A percentile compares a stretch with the other conserved stretches of the same genome.
Evolutionary conservation across 495 filamentous ascomycete genomes (phyloP).

Genomic region (Umbilicaria muhlenbergii): DNA sequence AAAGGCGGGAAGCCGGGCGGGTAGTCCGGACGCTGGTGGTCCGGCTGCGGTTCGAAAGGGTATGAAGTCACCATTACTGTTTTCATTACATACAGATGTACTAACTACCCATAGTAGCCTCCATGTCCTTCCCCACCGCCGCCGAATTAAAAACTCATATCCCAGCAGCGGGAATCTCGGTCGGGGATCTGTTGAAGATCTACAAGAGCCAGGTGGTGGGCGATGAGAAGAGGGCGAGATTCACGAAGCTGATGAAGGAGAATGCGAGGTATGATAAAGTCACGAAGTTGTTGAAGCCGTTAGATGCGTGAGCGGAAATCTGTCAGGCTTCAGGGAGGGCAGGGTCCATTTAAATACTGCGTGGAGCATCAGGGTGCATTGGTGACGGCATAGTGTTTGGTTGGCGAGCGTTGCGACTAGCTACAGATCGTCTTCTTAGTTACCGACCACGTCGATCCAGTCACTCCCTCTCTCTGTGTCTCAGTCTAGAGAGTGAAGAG

Average conservation of each 20-base stretch:
- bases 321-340: too few relatives aligned
- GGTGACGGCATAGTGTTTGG: too few relatives aligned
- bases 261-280: conserved; percentile 26
- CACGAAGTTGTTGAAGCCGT: conserved; percentile 26
- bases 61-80: background rate
- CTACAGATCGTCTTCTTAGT: too few relatives aligned
- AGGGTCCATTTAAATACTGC: too few relatives aligned
- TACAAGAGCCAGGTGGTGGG: conserved; percentile 28
- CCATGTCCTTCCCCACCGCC: conserved; percentile 34
- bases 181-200: conserved; percentile 40
- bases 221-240: conserved; percentile 25
- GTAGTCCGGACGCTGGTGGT: too few relatives aligned
- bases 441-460: too few relatives aligned
- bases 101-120: background rate
- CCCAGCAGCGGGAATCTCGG: conserved; percentile 49
- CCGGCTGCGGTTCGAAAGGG: background rate
- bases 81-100: background rate
- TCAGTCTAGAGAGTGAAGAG: too few relatives aligned
- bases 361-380: too few relatives aligned
- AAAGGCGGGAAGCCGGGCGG: conserved; percentile 6
- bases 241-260: conserved; percentile 39
- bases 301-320: background rate
- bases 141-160: conserved; percentile 59
- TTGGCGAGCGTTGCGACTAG: too few relatives aligned
- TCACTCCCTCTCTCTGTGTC: too few relatives aligned